A percentile compares a stretch with the other conserved stretches of the same genome.
Evolutionary conservation across 179 eudicot genomes (phyloP).

Genomic region (Gypsophila paniculata): DNA sequence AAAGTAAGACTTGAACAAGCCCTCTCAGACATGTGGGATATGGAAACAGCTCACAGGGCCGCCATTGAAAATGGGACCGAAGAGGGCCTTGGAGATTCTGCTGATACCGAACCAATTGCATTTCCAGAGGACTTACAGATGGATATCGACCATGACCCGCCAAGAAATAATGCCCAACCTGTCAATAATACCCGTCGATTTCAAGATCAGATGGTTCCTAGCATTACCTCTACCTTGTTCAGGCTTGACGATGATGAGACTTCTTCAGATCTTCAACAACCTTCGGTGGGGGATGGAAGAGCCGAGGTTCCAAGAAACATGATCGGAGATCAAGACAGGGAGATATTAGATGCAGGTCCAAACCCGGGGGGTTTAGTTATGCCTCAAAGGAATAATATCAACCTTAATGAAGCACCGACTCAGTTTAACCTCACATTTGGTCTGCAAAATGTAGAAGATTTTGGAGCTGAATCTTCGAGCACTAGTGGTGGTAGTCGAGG

Average conservation of each 20-base stretch:
- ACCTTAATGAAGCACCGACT: constrained; percentile 15
- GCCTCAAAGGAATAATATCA: constrained; percentile 28
- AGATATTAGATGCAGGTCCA: constrained; percentile 5
- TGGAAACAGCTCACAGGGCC: constrained; percentile 73
- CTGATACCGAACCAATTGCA: constrained; percentile 57
- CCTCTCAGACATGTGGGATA: constrained; percentile 80
- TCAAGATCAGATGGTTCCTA: constrained; percentile 98
- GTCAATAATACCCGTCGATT: constrained; percentile 37
- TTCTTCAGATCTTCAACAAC: constrained; percentile 46
- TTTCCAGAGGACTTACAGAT: constrained; percentile 69
- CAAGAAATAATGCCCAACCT: constrained; percentile 33
- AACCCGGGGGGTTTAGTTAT: constrained; percentile 27
- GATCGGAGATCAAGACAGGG: constrained; percentile 37
- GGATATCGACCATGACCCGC: constrained; percentile 56
- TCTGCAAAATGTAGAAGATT: constrained; percentile 48
- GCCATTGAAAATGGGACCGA: constrained; percentile 76
- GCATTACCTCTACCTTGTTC: constrained; percentile 65
- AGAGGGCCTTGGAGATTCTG: constrained; percentile 97
- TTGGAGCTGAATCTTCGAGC: constrained; percentile 72
- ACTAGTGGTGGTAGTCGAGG: constrained; percentile 44
- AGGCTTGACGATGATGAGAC: constrained; percentile 64
- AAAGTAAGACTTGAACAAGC: constrained; percentile 75
- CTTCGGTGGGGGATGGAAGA: constrained; percentile 46
- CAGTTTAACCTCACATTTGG: constrained; percentile 40
- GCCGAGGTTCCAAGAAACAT: constrained; percentile 73